A percentile compares a stretch with the other conserved stretches of the same genome.
Evolutionary conservation across 2,329 filamentous ascomycete species (phyloP).

Genomic region (Rutstroemia sp.): DNA sequence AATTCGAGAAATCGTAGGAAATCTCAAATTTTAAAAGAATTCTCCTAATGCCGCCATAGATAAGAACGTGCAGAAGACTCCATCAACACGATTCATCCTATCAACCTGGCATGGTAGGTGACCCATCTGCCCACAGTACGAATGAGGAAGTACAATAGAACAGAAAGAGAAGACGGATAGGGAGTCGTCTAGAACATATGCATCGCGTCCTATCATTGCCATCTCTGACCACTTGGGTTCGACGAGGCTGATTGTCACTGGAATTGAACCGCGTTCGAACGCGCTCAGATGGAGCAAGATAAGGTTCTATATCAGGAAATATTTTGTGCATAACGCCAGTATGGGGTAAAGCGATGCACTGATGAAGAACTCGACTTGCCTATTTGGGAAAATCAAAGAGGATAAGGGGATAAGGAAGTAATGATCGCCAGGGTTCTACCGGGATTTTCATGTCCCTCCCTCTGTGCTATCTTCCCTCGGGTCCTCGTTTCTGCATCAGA

Average conservation of each 20-base stretch:
- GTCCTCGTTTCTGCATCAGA: background rate
- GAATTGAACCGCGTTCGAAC: too few relatives aligned
- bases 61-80: conserved; percentile 1
- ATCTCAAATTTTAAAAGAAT: background rate
- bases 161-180: background rate
- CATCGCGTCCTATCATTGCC: too few relatives aligned
- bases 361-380: background rate
- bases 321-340: background rate
- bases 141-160: background rate
- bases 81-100: background rate
- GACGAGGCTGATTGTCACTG: too few relatives aligned
- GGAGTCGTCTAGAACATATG: background rate
- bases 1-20: background rate
- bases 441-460: background rate
- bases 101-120: background rate
- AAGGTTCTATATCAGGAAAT: background rate
- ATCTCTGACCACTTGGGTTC: too few relatives aligned
- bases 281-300: background rate
- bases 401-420: background rate
- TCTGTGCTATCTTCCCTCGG: background rate
- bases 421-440: conserved; percentile 2
- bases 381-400: background rate
- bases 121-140: background rate
- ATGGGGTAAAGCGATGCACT: background rate
- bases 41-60: background rate